phyloP scores from a whole-genome alignment of 2,329 filamentous ascomycete genomes.

The Phaeosphaeriaceae sp. region DNA sequence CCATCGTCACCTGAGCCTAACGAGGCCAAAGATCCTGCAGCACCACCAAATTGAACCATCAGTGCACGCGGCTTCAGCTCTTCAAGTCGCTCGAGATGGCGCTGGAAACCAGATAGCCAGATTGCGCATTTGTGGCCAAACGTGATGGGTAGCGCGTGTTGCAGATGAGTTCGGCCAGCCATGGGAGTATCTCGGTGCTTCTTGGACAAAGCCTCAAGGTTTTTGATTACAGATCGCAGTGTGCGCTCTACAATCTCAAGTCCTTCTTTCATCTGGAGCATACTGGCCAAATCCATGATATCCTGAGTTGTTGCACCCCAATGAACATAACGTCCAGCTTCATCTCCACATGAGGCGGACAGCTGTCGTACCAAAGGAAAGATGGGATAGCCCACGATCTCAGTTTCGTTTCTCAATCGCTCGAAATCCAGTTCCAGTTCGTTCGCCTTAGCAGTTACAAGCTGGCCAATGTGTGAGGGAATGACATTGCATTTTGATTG shows the following conservation, averaged over 20 bases:
- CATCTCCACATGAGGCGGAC: constrained; percentile 46
- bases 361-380: constrained; percentile 60
- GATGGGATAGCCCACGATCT: constrained; percentile 64
- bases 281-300: constrained; percentile 63
- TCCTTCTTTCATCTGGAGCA: constrained; percentile 61
- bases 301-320: constrained; percentile 68
- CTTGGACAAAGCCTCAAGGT: constrained; percentile 52
- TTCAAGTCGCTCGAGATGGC: constrained; percentile 57
- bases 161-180: constrained; percentile 65
- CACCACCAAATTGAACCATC: constrained; percentile 64
- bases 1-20: constrained; percentile 58
- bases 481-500: constrained; percentile 59
- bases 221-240: constrained; percentile 52
- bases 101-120: constrained; percentile 59
- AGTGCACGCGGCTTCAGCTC: constrained; percentile 57
- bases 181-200: constrained; percentile 62
- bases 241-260: constrained; percentile 57
- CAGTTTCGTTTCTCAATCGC: constrained; percentile 53
- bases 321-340: constrained; percentile 58
- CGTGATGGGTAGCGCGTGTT: constrained; percentile 64
- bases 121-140: constrained; percentile 67
- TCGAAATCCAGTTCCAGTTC: constrained; percentile 53
- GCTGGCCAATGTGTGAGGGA: constrained; percentile 49
- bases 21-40: constrained; percentile 63
- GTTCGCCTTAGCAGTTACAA: constrained; percentile 37